Evolutionary conservation across 2,329 filamentous ascomycete species (phyloP).

Genomic region (Beauveria brongniartii): DNA sequence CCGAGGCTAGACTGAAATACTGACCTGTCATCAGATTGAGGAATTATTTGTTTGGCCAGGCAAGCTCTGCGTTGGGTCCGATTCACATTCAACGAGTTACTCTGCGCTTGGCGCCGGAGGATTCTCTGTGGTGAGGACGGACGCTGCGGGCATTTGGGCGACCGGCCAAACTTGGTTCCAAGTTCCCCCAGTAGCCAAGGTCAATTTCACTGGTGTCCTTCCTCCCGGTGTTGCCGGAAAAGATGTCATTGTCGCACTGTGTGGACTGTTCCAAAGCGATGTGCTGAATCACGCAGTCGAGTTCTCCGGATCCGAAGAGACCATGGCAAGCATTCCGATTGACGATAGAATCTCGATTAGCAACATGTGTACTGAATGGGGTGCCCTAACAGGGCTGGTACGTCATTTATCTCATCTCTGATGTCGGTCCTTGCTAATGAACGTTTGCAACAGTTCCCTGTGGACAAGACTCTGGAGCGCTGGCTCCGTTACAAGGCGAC

Average conservation of each 20-base stretch:
- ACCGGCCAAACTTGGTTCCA: slow-evolving; percentile 75
- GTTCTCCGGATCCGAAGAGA: slow-evolving; percentile 73
- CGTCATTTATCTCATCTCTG: too few relatives aligned
- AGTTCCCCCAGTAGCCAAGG: slow-evolving; percentile 72
- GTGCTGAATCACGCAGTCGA: slow-evolving; percentile 89
- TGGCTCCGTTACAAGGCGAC: slow-evolving; percentile 74
- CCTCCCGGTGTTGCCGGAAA: slow-evolving; percentile 82
- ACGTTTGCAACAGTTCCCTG: slow-evolving; percentile 49
- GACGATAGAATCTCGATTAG: slow-evolving; percentile 63
- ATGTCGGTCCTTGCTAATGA: background rate
- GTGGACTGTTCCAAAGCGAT: slow-evolving; percentile 78
- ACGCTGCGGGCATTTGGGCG: slow-evolving; percentile 79
- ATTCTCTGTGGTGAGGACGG: slow-evolving; percentile 77
- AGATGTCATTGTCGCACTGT: slow-evolving; percentile 86
- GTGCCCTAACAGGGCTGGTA: slow-evolving; percentile 33
- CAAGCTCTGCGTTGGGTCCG: slow-evolving; percentile 71
- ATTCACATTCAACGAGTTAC: slow-evolving; percentile 76
- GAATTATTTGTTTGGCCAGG: slow-evolving; percentile 78
- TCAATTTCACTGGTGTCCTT: slow-evolving; percentile 67
- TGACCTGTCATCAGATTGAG: slow-evolving; percentile 51
- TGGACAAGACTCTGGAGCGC: slow-evolving; percentile 58
- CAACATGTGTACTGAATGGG: slow-evolving; percentile 78
- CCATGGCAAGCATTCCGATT: slow-evolving; percentile 61
- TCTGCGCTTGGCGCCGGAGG: slow-evolving; percentile 63
- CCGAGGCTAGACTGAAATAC: background rate